Percentiles rank a stretch among this genome's conserved stretches.
phyloP scores from a whole-genome alignment of 257 asterid species.

The Solanum acaule region DNA sequence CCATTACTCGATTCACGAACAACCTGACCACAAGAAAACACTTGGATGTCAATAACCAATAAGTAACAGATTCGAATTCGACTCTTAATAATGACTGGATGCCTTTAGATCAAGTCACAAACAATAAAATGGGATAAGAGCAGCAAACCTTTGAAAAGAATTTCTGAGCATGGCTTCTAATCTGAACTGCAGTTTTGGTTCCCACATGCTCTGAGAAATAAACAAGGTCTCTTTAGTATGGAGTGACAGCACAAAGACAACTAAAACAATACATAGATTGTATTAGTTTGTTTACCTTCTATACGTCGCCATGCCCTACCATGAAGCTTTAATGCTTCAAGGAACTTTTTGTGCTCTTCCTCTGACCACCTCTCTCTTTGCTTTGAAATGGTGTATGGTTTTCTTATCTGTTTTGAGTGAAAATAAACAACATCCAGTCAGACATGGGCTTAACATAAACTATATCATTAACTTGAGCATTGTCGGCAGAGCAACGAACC shows the following conservation, averaged over 20 bases:
- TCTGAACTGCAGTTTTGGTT: conserved; percentile 92
- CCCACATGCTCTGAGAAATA: conserved; percentile 68
- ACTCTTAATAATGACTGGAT: conserved; percentile 20
- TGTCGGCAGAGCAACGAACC: conserved; percentile 23
- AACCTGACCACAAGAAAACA: conserved; percentile 36
- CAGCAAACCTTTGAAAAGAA: conserved; percentile 86
- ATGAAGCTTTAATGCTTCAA: conserved; percentile 77
- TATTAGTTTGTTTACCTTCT: conserved; percentile 45
- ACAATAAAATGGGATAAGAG: conserved; percentile 35
- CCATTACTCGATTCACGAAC: conserved; percentile 49
- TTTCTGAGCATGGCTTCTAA: conserved; percentile 97
- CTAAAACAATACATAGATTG: neutral
- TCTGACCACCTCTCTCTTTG: conserved; percentile 96
- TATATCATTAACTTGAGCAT: neutral
- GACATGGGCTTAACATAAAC: neutral
- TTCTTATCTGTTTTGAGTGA: conserved; percentile 43
- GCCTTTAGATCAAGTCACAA: conserved; percentile 32
- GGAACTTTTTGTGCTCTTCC: conserved; percentile 80
- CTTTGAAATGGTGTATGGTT: conserved; percentile 83
- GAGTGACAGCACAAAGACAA: neutral
- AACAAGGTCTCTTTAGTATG: neutral
- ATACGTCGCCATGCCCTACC: conserved; percentile 96
- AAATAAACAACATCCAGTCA: neutral
- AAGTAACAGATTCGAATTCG: neutral
- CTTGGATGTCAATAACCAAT: conserved; percentile 2